Evolutionary conservation across 805 yeast genomes (phyloP), one percentile per base, ranked within the genome.

Genomic region (Monosporozyma yasuniensis): DNA sequence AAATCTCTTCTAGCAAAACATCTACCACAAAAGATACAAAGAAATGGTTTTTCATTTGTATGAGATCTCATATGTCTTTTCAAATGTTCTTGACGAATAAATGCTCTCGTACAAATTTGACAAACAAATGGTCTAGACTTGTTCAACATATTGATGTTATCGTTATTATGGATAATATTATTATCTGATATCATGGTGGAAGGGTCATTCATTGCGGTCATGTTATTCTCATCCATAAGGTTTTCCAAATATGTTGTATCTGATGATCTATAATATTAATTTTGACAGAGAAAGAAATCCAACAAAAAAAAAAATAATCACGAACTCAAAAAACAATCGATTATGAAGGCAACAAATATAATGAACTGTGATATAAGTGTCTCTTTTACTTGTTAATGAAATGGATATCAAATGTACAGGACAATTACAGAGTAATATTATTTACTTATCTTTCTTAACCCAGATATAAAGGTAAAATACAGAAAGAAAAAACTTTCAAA

Each of bases 1-100:
- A 84, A 73, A 61, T 85, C 91, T 51, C 97, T 71, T 50, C 98
- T 73, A 1, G 97, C 96, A 71, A 91, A 91, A 63, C 96, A 85
- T 45, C 97, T 79, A 34, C 96, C 97, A 67, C 98, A 91, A 10
- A 90, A 91, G 2, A 95, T 95, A 69, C 99, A 91, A 62, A 87
- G 93, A 69, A 87, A 91, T 1, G 98, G 98, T 64, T 90, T 89
- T 69, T 90, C 97, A 65, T 91, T 89, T 9, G 99, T 91, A 65
- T 91, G 99, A 0, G 95, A 83, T 41, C 98, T 72, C 61, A 89
- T 95, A 62, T 91, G 99, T 50, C 99, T 80, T 67, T 87, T 89
- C 61, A 91, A 73, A 67, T 91, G 99, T 67, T 91, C 99, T 47
- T 88, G 74, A 48, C 99, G 77, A 1, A 97, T 98, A 76, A 91